Evolutionary conservation across 2,329 filamentous ascomycete genomes (phyloP).

Genomic region (Myriangium duriaei): DNA sequence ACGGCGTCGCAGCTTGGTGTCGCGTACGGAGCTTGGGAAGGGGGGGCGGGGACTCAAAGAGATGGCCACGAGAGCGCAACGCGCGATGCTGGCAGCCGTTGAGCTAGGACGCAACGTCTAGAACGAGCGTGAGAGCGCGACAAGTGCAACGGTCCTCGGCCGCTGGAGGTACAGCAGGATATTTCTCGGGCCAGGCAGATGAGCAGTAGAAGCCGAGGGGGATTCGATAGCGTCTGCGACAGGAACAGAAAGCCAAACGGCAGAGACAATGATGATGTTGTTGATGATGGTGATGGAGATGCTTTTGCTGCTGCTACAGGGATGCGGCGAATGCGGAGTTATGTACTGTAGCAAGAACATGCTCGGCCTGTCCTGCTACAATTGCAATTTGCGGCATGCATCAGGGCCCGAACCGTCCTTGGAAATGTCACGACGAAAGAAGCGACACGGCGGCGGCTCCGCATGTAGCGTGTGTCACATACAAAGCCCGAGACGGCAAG

Average conservation of each 20-base stretch:
- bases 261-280: conserved; percentile 1
- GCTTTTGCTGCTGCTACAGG: conserved; percentile 1
- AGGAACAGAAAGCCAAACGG: conserved; percentile 3
- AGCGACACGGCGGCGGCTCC: conserved; percentile 3
- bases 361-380: conserved; percentile 4
- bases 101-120: conserved; percentile 5
- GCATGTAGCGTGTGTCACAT: conserved; percentile 10
- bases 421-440: conserved; percentile 7
- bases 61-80: neutral
- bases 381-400: conserved; percentile 7
- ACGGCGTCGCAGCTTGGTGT: conserved; percentile 11
- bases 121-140: too few relatives aligned
- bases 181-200: conserved; percentile 7
- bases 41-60: neutral
- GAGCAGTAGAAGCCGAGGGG: neutral
- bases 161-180: conserved; percentile 6
- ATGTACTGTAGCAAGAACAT: conserved; percentile 5
- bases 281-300: neutral
- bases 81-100: neutral
- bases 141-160: conserved; percentile 6
- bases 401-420: too few relatives aligned
- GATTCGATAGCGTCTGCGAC: neutral
- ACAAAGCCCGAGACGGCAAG: conserved; percentile 2
- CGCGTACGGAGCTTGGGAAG: neutral
- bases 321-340: neutral